phyloP scores from a whole-genome alignment of 257 asterid species.

The Ballota nigra region DNA sequence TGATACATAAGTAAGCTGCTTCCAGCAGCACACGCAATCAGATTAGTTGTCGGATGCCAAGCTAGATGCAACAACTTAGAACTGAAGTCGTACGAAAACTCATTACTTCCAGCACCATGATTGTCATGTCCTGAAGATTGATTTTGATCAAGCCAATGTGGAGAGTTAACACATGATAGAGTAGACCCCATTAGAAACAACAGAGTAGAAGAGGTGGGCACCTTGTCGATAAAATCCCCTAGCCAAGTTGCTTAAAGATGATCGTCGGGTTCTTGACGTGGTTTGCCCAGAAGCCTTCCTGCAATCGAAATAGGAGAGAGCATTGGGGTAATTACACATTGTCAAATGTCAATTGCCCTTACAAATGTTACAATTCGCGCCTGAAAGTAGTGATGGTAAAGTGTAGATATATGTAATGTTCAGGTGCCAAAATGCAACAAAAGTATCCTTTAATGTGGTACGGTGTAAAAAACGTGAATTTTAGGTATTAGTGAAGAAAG shows the following conservation, averaged over 20 bases:
- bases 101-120: slow-evolving; percentile 30
- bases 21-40: slow-evolving; percentile 69
- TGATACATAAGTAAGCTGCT: slow-evolving; percentile 49
- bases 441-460: neutral
- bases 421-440: neutral
- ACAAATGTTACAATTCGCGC: neutral
- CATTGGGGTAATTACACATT: no score
- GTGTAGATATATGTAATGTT: neutral
- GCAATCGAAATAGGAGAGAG: slow-evolving; percentile 16
- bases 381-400: neutral
- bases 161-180: neutral
- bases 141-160: neutral
- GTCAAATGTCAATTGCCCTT: neutral
- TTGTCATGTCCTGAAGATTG: slow-evolving; percentile 38
- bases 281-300: slow-evolving; percentile 46
- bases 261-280: slow-evolving; percentile 50
- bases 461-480: neutral
- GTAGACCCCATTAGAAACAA: neutral
- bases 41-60: slow-evolving; percentile 64
- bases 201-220: neutral
- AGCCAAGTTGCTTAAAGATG: slow-evolving; percentile 65
- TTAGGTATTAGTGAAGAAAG: neutral
- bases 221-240: slow-evolving; percentile 67
- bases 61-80: slow-evolving; percentile 65
- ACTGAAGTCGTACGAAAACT: slow-evolving; percentile 39